Evolutionary conservation across 2,329 filamentous ascomycete species (phyloP).

Genomic region (Verticillium albo-atrum): DNA sequence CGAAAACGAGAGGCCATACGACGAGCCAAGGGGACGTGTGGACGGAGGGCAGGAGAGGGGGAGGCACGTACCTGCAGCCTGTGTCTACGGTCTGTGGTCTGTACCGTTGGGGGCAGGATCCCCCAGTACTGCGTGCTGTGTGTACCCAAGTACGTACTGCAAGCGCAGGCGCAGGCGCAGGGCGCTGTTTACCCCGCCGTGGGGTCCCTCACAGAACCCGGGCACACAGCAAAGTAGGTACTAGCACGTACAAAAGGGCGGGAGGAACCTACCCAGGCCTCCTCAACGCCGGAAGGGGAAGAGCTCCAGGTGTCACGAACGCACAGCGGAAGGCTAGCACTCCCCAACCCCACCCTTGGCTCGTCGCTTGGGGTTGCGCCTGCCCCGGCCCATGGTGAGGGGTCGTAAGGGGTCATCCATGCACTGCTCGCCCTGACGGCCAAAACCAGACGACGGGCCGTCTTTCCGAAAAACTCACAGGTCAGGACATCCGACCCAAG

Average conservation of each 20-base stretch:
- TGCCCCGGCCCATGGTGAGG: too few species aligned
- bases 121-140: background rate
- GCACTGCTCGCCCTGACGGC: background rate
- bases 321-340: too few species aligned
- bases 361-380: too few species aligned
- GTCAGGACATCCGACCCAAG: background rate
- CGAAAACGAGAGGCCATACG: background rate
- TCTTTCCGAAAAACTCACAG: conserved; percentile 22
- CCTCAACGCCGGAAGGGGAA: background rate
- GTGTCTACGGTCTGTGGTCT: too few species aligned
- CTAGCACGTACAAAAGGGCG: background rate
- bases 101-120: background rate
- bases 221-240: too few species aligned
- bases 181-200: conserved; percentile 10
- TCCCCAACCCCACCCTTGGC: background rate
- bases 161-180: too few species aligned
- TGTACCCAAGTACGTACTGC: too few species aligned
- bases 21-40: background rate
- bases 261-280: background rate
- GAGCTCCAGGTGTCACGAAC: background rate
- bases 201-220: conserved; percentile 6
- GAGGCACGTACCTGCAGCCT: background rate
- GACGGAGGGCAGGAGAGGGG: background rate
- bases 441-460: conserved; percentile 24
- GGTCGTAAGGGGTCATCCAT: background rate